Evolutionary conservation across 768 basidiomycete species (phyloP).

Genomic region (Porpolomopsis calyptriformis): DNA sequence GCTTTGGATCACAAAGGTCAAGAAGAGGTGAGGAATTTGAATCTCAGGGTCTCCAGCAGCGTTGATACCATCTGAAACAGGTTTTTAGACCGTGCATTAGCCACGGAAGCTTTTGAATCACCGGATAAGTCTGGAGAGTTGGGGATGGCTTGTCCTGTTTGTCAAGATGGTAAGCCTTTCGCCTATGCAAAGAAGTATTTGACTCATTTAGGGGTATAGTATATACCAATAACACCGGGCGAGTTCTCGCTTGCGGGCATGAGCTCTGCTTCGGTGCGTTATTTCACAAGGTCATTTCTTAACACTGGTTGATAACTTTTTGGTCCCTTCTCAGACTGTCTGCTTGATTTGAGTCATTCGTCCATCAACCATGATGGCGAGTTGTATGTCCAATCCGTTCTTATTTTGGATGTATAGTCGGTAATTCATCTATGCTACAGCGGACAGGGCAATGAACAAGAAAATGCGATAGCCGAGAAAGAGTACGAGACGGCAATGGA

Average conservation of each 20-base stretch:
- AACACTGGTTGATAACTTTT: neutral
- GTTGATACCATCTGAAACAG: constrained; percentile 14
- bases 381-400: constrained; percentile 33
- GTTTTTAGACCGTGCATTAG: constrained; percentile 39
- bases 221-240: constrained; percentile 39
- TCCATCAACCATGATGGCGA: constrained; percentile 46
- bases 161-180: constrained; percentile 43
- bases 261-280: constrained; percentile 51
- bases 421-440: too few species aligned
- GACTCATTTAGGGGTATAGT: constrained; percentile 23
- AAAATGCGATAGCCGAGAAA: constrained; percentile 45
- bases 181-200: neutral
- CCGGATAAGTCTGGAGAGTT: constrained; percentile 36
- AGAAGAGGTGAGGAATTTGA: constrained; percentile 21
- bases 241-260: constrained; percentile 57
- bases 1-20: constrained; percentile 18
- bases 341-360: constrained; percentile 41
- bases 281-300: constrained; percentile 7
- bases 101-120: constrained; percentile 32
- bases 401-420: neutral
- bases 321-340: constrained; percentile 40
- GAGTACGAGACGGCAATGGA: constrained; percentile 45
- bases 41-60: neutral
- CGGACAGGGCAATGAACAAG: constrained; percentile 44
- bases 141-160: constrained; percentile 49